phyloP scores from a whole-genome alignment of 2,329 filamentous ascomycete genomes.

The Sporothrix variecibatus region DNA sequence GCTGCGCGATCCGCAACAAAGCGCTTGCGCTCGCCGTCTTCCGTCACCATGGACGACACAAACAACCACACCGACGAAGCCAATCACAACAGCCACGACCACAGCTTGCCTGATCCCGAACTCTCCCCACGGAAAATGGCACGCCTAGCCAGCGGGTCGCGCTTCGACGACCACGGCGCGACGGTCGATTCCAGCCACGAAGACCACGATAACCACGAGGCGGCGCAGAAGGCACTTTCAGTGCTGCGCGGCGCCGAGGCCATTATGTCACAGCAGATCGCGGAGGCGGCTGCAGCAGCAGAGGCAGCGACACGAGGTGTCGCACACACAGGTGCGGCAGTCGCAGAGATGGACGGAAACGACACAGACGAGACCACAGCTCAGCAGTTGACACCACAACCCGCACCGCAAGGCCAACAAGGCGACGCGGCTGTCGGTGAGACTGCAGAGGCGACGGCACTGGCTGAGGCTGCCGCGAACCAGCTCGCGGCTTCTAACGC shows the following conservation, averaged over 20 bases:
- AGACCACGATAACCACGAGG: conserved; percentile 47
- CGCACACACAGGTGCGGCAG: neutral
- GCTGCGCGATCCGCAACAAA: conserved; percentile 28
- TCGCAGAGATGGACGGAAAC: conserved; percentile 13
- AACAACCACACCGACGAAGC: conserved; percentile 28
- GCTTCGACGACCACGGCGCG: conserved; percentile 25
- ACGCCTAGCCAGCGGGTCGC: conserved; percentile 44
- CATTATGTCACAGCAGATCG: conserved; percentile 26
- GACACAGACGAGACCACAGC: conserved; percentile 11
- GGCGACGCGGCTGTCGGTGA: conserved; percentile 34
- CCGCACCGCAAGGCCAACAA: conserved; percentile 41
- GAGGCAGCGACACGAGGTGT: neutral
- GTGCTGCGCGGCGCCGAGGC: conserved; percentile 30
- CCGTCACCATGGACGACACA: conserved; percentile 35
- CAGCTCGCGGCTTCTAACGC: conserved; percentile 18
- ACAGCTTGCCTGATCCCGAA: conserved; percentile 38
- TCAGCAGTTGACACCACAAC: conserved; percentile 38
- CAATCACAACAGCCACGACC: conserved; percentile 28
- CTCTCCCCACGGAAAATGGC: conserved; percentile 58
- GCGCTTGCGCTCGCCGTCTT: conserved; percentile 44
- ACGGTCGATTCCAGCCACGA: neutral
- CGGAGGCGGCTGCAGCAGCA: conserved; percentile 44
- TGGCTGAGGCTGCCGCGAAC: conserved; percentile 37
- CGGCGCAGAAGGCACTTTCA: conserved; percentile 52
- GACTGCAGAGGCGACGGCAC: conserved; percentile 33